Percentiles rank a stretch among this genome's conserved stretches.
These are phyloP conservation scores for Taxillus chinensis DNA, from an alignment of 164 flowering plant species.

Conservation along the genomic window DNA sequence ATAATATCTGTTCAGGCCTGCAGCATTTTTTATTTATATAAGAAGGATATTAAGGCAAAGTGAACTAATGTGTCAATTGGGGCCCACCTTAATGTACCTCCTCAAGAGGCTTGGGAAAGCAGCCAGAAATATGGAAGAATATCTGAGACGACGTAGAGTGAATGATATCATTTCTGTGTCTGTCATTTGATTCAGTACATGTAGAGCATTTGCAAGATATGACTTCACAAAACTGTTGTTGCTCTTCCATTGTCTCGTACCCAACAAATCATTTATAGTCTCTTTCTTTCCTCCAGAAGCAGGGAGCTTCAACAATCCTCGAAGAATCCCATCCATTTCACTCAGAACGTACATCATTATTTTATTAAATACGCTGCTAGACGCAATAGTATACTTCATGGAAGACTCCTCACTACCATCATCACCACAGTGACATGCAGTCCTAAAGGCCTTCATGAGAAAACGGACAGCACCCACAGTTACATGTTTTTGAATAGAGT, in stretches of 20 bases:
- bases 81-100: constrained; percentile 76
- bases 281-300: constrained; percentile 76
- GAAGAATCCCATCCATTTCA: constrained; percentile 82
- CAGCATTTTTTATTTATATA: not conserved
- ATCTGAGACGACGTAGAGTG: constrained; percentile 63
- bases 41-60: not conserved
- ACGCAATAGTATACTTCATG: constrained; percentile 45
- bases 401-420: constrained; percentile 47
- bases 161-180: constrained; percentile 81
- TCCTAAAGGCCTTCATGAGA: constrained; percentile 60
- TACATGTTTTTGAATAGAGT: constrained; percentile 31
- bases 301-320: constrained; percentile 60
- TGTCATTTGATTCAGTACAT: constrained; percentile 91
- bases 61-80: not conserved
- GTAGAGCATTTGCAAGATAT: constrained; percentile 86
- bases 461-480: constrained; percentile 58
- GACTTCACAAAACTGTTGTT: constrained; percentile 69
- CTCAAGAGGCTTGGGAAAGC: constrained; percentile 77
- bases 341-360: constrained; percentile 66
- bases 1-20: not conserved
- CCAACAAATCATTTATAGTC: constrained; percentile 40
- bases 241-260: constrained; percentile 63
- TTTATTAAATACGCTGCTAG: constrained; percentile 81
- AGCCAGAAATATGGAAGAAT: constrained; percentile 66
- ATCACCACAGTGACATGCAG: constrained; percentile 93